Evolutionary conservation across 768 basidiomycete genomes (phyloP), one percentile per base, ranked within the genome.

Genomic region (Hypholoma sublateritium): DNA sequence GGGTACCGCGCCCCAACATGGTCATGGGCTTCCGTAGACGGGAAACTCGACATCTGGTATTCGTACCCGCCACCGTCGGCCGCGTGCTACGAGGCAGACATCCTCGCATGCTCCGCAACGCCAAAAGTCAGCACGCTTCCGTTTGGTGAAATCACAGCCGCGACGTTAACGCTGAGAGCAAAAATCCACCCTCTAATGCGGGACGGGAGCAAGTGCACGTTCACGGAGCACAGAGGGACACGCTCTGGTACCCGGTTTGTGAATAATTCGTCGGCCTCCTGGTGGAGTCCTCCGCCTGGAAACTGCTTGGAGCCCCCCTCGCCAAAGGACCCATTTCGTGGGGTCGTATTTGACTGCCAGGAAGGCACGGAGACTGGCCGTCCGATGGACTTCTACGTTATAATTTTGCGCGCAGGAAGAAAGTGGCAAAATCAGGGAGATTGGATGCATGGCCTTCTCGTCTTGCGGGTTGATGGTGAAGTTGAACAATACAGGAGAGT

Each of bases 1-100:
- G 24, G 1, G 9, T 59, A 59, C 34, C 53, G 58, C 43, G 53
- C 58, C 9, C 53, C 58, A 24, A 50, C 58, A n/a, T 59, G 58
- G 58, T 59, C 58, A 3, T 59, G 58, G 58, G 58, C 58, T 8
- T 44, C 52, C 32, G 52, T 53, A 16, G 52, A 53, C 25, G 52
- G 52, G 21, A 44, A n/a, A 16, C 14, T 53, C 28, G 24, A 43
- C 9, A 32, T 32, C 7, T 11, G 13, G 6, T 9, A 5, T 2
- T 7, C 28, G 4, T 41, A n/a, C 5, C 52, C 52, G 1, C 52
- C 43, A 2, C 22, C 28, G 19, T 34, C 32, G 2, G 52, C 19
- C 5, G 42, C 42, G 4, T 32, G 28, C 25, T 53, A 53, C 22
- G 52, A 53, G 28, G 52, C 52, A 16, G 52, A 45, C 28, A 53